A percentile compares a stretch with the other conserved stretches of the same genome.
Evolutionary conservation across 371 early-diverging fungal genomes (phyloP).

Genomic region (Entomophthora muscae): DNA sequence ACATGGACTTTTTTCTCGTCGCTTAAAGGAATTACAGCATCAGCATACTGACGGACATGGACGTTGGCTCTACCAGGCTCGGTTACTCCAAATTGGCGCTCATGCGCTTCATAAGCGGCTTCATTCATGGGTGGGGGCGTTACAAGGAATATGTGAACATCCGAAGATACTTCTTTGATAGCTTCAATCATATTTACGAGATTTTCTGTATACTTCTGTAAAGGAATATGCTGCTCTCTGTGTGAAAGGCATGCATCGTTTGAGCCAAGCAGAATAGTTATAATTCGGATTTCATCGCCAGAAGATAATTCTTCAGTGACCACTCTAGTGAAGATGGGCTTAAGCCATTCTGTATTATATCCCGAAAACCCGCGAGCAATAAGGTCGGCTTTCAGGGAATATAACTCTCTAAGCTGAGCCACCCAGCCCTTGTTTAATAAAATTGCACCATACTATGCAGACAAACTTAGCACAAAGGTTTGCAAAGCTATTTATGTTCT

Average conservation of each 20-base stretch:
- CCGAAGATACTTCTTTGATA: conserved; percentile 30
- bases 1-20: conserved; percentile 20
- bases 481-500: neutral
- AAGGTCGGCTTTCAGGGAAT: conserved; percentile 34
- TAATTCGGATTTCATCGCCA: conserved; percentile 22
- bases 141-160: conserved; percentile 39
- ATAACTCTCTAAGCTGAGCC: neutral
- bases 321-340: neutral
- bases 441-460: neutral
- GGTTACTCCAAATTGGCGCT: conserved; percentile 16
- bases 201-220: conserved; percentile 37
- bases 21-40: conserved; percentile 29
- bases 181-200: conserved; percentile 28
- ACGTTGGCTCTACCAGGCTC: conserved; percentile 25
- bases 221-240: conserved; percentile 38
- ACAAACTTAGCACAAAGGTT: neutral
- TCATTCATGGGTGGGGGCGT: conserved; percentile 60
- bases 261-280: conserved; percentile 65
- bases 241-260: conserved; percentile 54
- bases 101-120: conserved; percentile 23
- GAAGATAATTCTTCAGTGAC: conserved; percentile 36
- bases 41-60: conserved; percentile 31
- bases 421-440: neutral
- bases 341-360: conserved; percentile 11
- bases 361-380: conserved; percentile 64